Evolutionary conservation across 495 filamentous ascomycete species (phyloP), one percentile per base, ranked within the genome.

Genomic region (Alectoria sarmentosa): DNA sequence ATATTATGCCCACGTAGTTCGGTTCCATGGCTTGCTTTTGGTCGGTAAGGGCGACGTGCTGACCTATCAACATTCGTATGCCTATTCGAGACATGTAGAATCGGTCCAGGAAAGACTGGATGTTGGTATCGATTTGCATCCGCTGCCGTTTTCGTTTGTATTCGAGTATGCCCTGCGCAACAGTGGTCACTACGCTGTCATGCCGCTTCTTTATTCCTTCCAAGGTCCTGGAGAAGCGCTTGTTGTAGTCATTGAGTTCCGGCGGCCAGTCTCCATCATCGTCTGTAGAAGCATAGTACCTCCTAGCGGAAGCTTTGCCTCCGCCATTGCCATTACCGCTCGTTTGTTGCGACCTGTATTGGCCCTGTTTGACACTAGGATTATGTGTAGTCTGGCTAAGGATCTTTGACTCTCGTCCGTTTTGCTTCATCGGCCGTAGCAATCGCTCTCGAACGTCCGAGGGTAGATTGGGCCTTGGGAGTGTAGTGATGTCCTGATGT

Each of bases 51-150:
- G 94, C 95, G 64, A 98, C 94, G 76, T 98, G 94, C 74, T 98
- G 94, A 38, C 94, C 94, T 62, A 98, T 96, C 19, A 98, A 84
- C 94, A 98, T 98, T 66, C 94, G 90, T 62, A 98, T 98, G 67
- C 94, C 94, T 67, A 98, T 98, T n/a, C 94, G 91, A 41, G 91
- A 96, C 94, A 98, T 98, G 79, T 98, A 98, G 73, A 98, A 98
- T 59, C 94, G 89, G 77, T 98, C 94, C 63, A 98, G 86, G 78
- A 98, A 98, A 59, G 88, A 84, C 73, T 98, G 94, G 59, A 98
- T 96, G 61, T 91, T 94, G 63, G 90, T 87, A 77, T 98, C 94
- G 72, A 98, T 98, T 73, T 98, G 95, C 88, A 98, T 93, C 52
- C 94, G 85, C 79, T 98, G 94, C 63, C 91, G 86, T 72, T 88